A percentile compares a stretch with the other conserved stretches of the same genome.
Evolutionary conservation across 306 rosid genomes (phyloP).

Genomic region (Trifolium fragiferum): DNA sequence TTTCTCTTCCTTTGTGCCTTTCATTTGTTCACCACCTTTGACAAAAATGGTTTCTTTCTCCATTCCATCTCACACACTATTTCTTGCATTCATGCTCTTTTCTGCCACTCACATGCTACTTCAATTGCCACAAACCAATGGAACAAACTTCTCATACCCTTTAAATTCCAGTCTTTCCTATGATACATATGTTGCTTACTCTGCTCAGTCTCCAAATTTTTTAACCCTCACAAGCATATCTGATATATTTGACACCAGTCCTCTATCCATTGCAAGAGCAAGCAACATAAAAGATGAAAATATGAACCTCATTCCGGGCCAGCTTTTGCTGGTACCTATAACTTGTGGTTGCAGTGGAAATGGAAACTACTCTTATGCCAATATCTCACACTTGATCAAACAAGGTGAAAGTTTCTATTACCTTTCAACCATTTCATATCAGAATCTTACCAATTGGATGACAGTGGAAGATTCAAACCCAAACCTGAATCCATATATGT

Average conservation of each 20-base stretch:
- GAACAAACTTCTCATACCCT: constrained; percentile 53
- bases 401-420: constrained; percentile 54
- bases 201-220: constrained; percentile 53
- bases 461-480: constrained; percentile 48
- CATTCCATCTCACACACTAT: constrained; percentile 23
- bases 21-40: constrained; percentile 8
- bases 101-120: constrained; percentile 34
- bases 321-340: constrained; percentile 67
- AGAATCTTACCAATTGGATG: constrained; percentile 63
- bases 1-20: constrained; percentile 23
- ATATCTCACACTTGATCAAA: constrained; percentile 56
- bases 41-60: constrained; percentile 48
- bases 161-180: constrained; percentile 48
- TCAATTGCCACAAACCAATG: constrained; percentile 38
- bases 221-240: constrained; percentile 51
- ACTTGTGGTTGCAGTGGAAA: constrained; percentile 57
- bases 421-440: constrained; percentile 47
- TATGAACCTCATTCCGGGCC: constrained; percentile 43
- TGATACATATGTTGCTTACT: constrained; percentile 60
- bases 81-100: constrained; percentile 41
- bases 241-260: constrained; percentile 55
- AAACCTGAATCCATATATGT: constrained; percentile 38
- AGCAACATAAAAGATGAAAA: constrained; percentile 45
- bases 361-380: constrained; percentile 49
- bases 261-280: constrained; percentile 54